Conservation (phyloP, 148 eudicot species). For the Spergularia marina region DNA sequence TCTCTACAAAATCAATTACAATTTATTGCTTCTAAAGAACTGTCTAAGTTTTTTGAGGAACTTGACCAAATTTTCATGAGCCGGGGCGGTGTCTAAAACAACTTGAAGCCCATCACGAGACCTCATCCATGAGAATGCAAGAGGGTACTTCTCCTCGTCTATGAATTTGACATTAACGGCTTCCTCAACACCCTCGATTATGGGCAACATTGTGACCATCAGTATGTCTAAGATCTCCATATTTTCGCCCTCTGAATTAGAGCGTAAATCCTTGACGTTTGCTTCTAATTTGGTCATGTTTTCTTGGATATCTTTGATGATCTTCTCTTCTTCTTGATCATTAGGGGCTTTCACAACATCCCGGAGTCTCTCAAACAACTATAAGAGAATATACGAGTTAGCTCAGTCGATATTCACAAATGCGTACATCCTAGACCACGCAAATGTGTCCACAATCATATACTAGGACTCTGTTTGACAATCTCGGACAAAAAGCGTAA, state of each 20-base stretch:
- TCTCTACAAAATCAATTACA: neutral
- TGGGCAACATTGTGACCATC: constrained; percentile 27
- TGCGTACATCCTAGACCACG: too few relatives aligned
- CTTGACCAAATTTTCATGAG: constrained; percentile 26
- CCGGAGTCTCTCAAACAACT: constrained; percentile 27
- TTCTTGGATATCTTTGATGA: constrained; percentile 27
- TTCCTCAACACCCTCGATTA: constrained; percentile 29
- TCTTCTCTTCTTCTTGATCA: constrained; percentile 17
- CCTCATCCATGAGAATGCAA: constrained; percentile 29
- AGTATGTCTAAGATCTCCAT: constrained; percentile 28
- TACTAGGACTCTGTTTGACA: too few relatives aligned
- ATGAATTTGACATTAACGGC: constrained; percentile 22
- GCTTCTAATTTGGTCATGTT: constrained; percentile 33
- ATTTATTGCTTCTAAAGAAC: constrained; percentile 12
- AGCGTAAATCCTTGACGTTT: constrained; percentile 22
- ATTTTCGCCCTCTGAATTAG: constrained; percentile 7
- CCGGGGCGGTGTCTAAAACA: constrained; percentile 22
- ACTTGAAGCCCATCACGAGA: constrained; percentile 2
- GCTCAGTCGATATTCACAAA: too few relatives aligned
- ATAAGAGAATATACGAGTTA: neutral
- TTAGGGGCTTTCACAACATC: constrained; percentile 21
- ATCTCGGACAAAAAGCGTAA: too few relatives aligned
- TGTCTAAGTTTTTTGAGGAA: constrained; percentile 26
- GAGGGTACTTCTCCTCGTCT: constrained; percentile 17
- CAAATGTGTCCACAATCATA: too few relatives aligned